A percentile compares a stretch with the other conserved stretches of the same genome.
Conservation (phyloP, 2,329 filamentous ascomycete species). For the Aspergillus carbonarius region DNA sequence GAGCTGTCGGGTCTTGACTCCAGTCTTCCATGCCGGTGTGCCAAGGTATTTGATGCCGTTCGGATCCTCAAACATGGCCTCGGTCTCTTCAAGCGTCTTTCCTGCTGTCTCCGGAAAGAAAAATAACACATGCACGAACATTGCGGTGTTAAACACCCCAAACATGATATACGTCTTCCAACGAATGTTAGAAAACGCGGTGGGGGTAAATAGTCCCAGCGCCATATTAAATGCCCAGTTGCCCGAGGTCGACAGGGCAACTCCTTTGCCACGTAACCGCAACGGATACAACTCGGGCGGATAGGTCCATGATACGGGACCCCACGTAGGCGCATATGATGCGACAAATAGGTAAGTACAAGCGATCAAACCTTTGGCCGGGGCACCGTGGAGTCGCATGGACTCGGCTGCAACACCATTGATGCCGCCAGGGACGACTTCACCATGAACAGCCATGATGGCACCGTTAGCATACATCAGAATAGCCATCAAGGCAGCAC, state of each 20-base stretch:
- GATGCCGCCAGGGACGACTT: conserved; percentile 42
- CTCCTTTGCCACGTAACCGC: conserved; percentile 60
- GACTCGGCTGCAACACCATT: conserved; percentile 35
- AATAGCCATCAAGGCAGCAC: conserved; percentile 62
- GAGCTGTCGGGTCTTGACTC: conserved; percentile 15
- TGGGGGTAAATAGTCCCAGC: conserved; percentile 50
- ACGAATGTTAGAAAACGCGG: conserved; percentile 51
- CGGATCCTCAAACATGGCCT: conserved; percentile 61
- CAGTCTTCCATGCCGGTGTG: conserved; percentile 43
- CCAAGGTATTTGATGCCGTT: conserved; percentile 28
- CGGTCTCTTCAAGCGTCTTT: conserved; percentile 73
- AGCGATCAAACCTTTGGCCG: conserved; percentile 65
- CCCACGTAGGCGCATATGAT: conserved; percentile 64
- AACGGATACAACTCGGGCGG: conserved; percentile 53
- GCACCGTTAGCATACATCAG: conserved; percentile 46
- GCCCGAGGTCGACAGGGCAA: conserved; percentile 56
- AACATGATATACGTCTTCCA: conserved; percentile 69
- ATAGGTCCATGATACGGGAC: conserved; percentile 57
- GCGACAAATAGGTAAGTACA: conserved; percentile 65
- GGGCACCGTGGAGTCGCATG: conserved; percentile 40
- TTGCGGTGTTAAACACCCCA: conserved; percentile 64
- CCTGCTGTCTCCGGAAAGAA: conserved; percentile 67
- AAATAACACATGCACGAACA: conserved; percentile 66
- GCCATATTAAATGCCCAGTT: conserved; percentile 60
- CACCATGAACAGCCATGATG: conserved; percentile 40